Evolutionary conservation across 306 rosid species (phyloP), one percentile per base, ranked within the genome.

Genomic region (Betula pendula): DNA sequence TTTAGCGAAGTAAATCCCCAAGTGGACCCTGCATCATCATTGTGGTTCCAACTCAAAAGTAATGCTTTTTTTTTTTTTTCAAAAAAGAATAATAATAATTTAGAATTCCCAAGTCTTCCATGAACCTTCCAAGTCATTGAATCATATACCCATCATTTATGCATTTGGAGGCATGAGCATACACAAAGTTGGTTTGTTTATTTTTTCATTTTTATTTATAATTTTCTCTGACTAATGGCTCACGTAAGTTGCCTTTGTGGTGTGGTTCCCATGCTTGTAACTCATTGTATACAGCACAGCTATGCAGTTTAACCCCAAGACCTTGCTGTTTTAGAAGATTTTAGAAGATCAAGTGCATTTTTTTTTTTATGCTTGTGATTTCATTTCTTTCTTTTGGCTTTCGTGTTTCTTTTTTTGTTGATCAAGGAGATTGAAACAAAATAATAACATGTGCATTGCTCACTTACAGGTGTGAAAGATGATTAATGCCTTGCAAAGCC

Each of bases 391-490:
- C 17, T 4, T 33, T 59, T 4, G 14, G 27, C 47, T 75, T 62
- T 25, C 38, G 27, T 29, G 24, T 47, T 11, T 19, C 43, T 29
- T 38, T 8, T 19, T 58, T 38, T 13, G 51, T 35, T 45, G 12
- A 6, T 25, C 49, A 40, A 25, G 68, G 13, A 68, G 31, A 31
- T 20, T 29, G 31, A 22, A 50, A 44, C 16, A 35, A 52, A 53
- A 31, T 33, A 67, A 22, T 59, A 48, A 51, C 68, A 50, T 35
- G 8, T 55, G 16, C 48, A 16, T 72, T 13, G 60, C 40, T 67
- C 51, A 8, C 33, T 78, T 49, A 43, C 79, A 82, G 85, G 82
- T 74, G 31, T 72, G 13, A 49, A 60, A 77, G 38, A 59, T 27
- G 70, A 78, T 74, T 82, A 43, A 68, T 51, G 63, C 47, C 24